phyloP scores from a whole-genome alignment of 2,329 filamentous ascomycete genomes.

The Ambrosiella xylebori region DNA sequence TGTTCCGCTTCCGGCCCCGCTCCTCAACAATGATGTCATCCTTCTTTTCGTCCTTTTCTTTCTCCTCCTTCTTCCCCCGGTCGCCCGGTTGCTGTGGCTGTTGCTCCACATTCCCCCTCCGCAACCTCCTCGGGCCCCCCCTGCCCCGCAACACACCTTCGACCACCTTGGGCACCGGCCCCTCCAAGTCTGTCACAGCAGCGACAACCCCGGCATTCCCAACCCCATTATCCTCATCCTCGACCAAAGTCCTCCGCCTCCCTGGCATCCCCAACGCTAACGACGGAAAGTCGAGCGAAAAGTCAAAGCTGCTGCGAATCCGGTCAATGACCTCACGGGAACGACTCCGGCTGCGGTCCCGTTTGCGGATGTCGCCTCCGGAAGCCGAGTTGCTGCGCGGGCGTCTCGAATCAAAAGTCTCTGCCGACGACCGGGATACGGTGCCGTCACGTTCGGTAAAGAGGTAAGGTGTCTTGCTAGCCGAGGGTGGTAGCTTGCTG shows the following conservation, averaged over 20 bases:
- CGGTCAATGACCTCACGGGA: conserved; percentile 9
- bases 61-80: neutral
- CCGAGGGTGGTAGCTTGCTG: conserved; percentile 12
- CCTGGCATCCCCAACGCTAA: neutral
- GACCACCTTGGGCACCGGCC: conserved; percentile 10
- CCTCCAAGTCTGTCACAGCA: conserved; percentile 11
- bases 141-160: conserved; percentile 8
- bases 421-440: neutral
- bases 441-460: conserved; percentile 3
- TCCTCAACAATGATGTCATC: neutral
- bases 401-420: neutral
- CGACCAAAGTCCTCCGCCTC: neutral
- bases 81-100: neutral
- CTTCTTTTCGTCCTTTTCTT: neutral
- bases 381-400: neutral
- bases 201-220: conserved; percentile 8
- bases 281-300: neutral
- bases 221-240: conserved; percentile 1
- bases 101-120: neutral
- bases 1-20: neutral
- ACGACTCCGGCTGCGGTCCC: conserved; percentile 7
- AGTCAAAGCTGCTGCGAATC: conserved; percentile 11
- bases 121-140: conserved; percentile 4
- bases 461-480: conserved; percentile 11
- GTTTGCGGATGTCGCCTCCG: neutral